Evolutionary conservation across 2,329 filamentous ascomycete genomes (phyloP), one percentile per base, ranked within the genome.

Genomic region (Hymenoscyphus salicellus): DNA sequence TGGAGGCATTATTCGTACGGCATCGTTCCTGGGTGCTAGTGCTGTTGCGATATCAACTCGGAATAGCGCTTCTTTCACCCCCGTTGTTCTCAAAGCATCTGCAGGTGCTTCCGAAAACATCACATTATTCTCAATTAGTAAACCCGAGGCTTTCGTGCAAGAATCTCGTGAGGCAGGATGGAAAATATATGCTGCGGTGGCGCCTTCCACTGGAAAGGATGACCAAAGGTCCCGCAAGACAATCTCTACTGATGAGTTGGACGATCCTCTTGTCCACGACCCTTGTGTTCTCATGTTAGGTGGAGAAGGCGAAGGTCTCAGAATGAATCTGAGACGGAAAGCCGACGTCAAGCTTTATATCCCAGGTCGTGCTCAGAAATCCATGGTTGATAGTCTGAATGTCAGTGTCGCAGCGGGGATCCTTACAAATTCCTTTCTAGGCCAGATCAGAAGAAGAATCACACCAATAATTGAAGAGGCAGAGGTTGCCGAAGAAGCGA

Each of bases 11-110:
- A 83, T 98, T 55, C 90, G 95, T 41, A 92, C 92, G 5, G 92
- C 93, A 2, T 90, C 92, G 73, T 98, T 95, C 76, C 85, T 98
- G n/a, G 94, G 94, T 26, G 89, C 92, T 5, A 91, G 93, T 63
- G 93, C 91, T 4, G 85, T 99, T 23, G 87, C 87, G 2, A 87
- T 96, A 62, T 91, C 92, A 2, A 87, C 84, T 33, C 85, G 86
- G 65, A 89, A 87, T 71, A 91, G 89, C 17, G 90, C 93, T 0
- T 84, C 87, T 0, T 80, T 97, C 66, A 90, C 89, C 7, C 84
- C 92, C 0, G 85, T 93, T 8, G 88, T 91, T 0, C 83, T 96
- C 66, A 98, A 98, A 77, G 90, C 94, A 0, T 93, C 93, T 0
- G 89, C 92, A 0, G 95, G 95, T 7, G 94, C 94, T 3, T 88